A percentile compares a stretch with the other conserved stretches of the same genome.
Conservation (phyloP, 345 rosid genomes). For the Rhodamnia rubescens region DNA sequence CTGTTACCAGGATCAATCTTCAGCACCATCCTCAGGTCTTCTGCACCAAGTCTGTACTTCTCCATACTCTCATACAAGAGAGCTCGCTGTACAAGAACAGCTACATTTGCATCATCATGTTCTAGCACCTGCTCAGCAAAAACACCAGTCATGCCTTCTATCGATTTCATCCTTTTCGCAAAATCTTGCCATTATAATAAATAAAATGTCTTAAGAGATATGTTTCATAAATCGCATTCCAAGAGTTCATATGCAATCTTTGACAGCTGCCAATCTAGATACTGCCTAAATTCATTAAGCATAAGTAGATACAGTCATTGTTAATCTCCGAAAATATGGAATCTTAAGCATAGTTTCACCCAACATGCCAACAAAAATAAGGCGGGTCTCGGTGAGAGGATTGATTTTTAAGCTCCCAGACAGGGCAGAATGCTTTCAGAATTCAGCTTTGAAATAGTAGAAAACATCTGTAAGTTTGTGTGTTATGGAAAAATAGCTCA, state of each 20-base stretch:
- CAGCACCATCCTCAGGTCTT: constrained; percentile 83
- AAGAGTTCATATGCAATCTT: not conserved
- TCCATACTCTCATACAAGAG: constrained; percentile 97
- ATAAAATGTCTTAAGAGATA: not conserved
- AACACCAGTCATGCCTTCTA: not conserved
- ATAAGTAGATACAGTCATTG: not conserved
- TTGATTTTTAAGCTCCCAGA: not conserved
- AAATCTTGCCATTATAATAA: not conserved
- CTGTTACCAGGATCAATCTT: constrained; percentile 84
- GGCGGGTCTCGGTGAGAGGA: not conserved
- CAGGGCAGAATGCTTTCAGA: not conserved
- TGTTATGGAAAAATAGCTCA: not conserved
- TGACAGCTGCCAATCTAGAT: not conserved
- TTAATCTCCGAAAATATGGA: not conserved
- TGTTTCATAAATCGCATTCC: not conserved
- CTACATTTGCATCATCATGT: constrained; percentile 51
- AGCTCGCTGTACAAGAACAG: constrained; percentile 81
- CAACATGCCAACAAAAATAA: not conserved
- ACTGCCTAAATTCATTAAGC: not conserved
- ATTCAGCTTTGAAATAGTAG: not conserved
- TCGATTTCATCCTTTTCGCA: not conserved
- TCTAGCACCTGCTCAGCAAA: constrained; percentile 55
- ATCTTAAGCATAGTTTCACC: not conserved
- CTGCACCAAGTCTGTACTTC: constrained; percentile 94
- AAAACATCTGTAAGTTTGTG: not conserved